A percentile compares a stretch with the other conserved stretches of the same genome.
Evolutionary conservation across 1,284 basidiomycete species (phyloP).

Genomic region (Athelia sp.): DNA sequence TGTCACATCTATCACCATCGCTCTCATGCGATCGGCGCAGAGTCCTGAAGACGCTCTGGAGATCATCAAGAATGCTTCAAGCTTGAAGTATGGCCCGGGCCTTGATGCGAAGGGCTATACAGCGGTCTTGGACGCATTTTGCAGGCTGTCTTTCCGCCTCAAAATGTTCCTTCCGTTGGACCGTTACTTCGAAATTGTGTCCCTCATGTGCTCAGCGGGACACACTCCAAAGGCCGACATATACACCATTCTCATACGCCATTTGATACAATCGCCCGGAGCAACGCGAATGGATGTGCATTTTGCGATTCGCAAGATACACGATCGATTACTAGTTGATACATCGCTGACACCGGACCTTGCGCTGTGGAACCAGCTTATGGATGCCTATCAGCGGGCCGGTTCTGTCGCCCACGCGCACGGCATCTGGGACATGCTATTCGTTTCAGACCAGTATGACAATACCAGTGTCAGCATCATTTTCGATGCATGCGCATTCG

Average conservation of each 20-base stretch:
- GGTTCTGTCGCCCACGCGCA: constrained; percentile 68
- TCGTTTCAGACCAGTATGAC: constrained; percentile 53
- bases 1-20: constrained; percentile 47
- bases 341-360: constrained; percentile 70
- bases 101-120: constrained; percentile 56
- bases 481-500: constrained; percentile 77
- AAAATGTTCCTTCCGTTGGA: constrained; percentile 48
- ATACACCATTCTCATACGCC: constrained; percentile 70
- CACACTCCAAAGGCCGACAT: constrained; percentile 53
- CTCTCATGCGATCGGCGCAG: constrained; percentile 53
- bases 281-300: constrained; percentile 37
- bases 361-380: constrained; percentile 80
- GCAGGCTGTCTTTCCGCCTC: constrained; percentile 43
- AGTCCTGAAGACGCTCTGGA: constrained; percentile 56
- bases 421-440: constrained; percentile 79
- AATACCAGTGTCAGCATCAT: constrained; percentile 75
- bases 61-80: constrained; percentile 46
- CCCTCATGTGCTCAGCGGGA: constrained; percentile 76
- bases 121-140: constrained; percentile 60
- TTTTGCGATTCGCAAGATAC: constrained; percentile 58
- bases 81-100: constrained; percentile 27
- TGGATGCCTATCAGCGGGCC: constrained; percentile 84
- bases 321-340: constrained; percentile 79
- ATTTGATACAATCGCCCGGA: constrained; percentile 37
- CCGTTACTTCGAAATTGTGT: constrained; percentile 74